Base-by-base conservation (phyloP, 192 early-diverging fungal species). In the Borealophlyctis nickersoniae region DNA sequence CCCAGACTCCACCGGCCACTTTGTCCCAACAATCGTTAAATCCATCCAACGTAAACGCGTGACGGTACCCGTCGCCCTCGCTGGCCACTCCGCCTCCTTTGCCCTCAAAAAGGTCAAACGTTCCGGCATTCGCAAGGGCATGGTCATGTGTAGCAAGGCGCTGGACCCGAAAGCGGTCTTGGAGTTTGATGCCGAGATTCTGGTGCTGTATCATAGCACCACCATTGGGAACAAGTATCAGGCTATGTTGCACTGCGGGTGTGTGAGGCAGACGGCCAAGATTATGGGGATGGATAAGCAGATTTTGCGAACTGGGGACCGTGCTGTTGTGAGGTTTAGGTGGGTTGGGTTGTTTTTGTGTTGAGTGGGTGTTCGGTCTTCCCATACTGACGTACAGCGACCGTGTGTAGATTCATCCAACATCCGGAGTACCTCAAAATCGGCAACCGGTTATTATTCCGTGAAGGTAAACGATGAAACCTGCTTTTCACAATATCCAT, bases 221-320 rank as follows among this genome's bases (percentile, higher is more conserved):
- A 96, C 94, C 4, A 96, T 96, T 59, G 84, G 84, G 13, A 78
- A 81, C 55, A 88, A 89, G 58, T 96, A 96, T 73, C 94, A 96
- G 77, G 92, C 94, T 2, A 96, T 96, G 94, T 62, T 96, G 52
- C 94, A 96, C 60, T 95, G 91, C 62, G 92, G 92, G 0, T 69
- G 82, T 81, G 52, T 89, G 5, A 80, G 92, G 19, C 94, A 96
- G 73, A 93, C 94, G 0, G 94, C 91, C 0, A 80, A 86, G 35
- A 89, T 96, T 23, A 72, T 92, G 35, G 78, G 85, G 0, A 73
- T 91, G 79, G 82, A 90, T 52, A 79, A 82, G 19, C 73, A 71
- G 33, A 79, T 91, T 4, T 70, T 96, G 72, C 80, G 94, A 30
- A 94, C 94, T 0, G 92, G 94, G 1, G 92, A 95, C 60, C 77